Evolutionary conservation across 352 stramenopile genomes (phyloP).

Genomic region (Pythium insidiosum): DNA sequence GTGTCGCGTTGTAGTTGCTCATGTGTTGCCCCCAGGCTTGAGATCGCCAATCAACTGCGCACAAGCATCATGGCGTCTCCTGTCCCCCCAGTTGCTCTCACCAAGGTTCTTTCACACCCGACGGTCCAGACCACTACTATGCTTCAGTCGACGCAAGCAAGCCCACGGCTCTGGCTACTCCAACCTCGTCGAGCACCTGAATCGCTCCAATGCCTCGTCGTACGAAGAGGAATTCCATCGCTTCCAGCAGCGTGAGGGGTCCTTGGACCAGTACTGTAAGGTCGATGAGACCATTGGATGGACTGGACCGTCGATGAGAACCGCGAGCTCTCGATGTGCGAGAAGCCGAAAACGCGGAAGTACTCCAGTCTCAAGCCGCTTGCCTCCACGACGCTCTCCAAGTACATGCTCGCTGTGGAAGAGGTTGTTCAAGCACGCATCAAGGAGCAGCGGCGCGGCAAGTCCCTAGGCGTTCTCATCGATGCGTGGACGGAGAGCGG

Average conservation of each 20-base stretch:
- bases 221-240: background rate
- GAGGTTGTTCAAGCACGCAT: slow-evolving; percentile 1
- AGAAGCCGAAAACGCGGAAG: slow-evolving; percentile 12
- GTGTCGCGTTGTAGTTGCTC: no score
- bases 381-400: slow-evolving; percentile 6
- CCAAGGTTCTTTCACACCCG: no score
- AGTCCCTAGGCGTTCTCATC: slow-evolving; percentile 9
- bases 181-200: background rate
- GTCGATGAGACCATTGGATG: slow-evolving; percentile 12
- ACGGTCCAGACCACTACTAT: no score
- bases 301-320: slow-evolving; percentile 15
- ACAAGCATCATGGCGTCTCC: no score
- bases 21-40: no score
- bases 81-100: no score
- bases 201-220: background rate
- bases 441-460: background rate
- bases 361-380: slow-evolving; percentile 13
- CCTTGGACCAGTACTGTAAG: background rate
- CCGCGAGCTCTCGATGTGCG: slow-evolving; percentile 7
- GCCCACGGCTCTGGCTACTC: no score
- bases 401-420: slow-evolving; percentile 6
- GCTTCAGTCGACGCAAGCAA: background rate
- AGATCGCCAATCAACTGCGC: no score
- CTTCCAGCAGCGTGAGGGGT: background rate
- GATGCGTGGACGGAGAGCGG: slow-evolving; percentile 13